These are phyloP conservation scores for Madurella fahalii DNA, from an alignment of 2,329 filamentous ascomycete genomes.

Conservation along the genomic window DNA sequence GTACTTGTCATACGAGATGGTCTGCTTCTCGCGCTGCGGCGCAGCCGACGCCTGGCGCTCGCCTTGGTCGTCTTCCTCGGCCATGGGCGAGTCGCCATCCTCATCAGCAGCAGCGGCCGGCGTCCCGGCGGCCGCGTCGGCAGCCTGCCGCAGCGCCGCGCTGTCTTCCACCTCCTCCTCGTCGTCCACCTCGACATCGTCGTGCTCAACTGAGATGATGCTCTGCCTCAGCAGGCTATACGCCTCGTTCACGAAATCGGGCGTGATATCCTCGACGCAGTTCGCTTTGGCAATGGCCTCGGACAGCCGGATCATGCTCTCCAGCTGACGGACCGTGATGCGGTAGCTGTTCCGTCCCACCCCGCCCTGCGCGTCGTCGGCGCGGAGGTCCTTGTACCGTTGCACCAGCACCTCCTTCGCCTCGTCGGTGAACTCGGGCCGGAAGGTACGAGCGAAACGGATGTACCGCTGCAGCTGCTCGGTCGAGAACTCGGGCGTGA, in stretches of 20 bases:
- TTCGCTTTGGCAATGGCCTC: constrained; percentile 99
- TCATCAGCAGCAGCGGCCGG: constrained; percentile 46
- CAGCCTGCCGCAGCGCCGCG: constrained; percentile 43
- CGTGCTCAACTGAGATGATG: constrained; percentile 97
- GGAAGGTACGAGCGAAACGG: constrained; percentile 90
- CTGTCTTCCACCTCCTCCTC: constrained; percentile 58
- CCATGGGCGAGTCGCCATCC: constrained; percentile 39
- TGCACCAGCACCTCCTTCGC: constrained; percentile 81
- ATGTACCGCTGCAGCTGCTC: constrained; percentile 97
- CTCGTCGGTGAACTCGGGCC: constrained; percentile 84
- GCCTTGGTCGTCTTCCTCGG: constrained; percentile 2
- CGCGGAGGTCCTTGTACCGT: constrained; percentile 91
- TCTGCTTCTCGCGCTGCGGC: constrained; percentile 58
- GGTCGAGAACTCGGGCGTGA: constrained; percentile 90
- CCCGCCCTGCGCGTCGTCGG: constrained; percentile 90
- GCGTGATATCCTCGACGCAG: constrained; percentile 84
- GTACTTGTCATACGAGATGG: constrained; percentile 94
- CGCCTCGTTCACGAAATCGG: constrained; percentile 84
- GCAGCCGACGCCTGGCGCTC: constrained; percentile 9
- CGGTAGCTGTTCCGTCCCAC: constrained; percentile 93
- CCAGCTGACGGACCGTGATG: constrained; percentile 93
- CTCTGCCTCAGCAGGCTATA: constrained; percentile 87
- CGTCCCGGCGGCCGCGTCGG: constrained; percentile 48
- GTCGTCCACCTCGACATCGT: constrained; percentile 91
- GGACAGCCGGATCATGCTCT: constrained; percentile 90